Conservation (phyloP, 805 yeast genomes). For the Kurtzmaniella fragi region DNA sequence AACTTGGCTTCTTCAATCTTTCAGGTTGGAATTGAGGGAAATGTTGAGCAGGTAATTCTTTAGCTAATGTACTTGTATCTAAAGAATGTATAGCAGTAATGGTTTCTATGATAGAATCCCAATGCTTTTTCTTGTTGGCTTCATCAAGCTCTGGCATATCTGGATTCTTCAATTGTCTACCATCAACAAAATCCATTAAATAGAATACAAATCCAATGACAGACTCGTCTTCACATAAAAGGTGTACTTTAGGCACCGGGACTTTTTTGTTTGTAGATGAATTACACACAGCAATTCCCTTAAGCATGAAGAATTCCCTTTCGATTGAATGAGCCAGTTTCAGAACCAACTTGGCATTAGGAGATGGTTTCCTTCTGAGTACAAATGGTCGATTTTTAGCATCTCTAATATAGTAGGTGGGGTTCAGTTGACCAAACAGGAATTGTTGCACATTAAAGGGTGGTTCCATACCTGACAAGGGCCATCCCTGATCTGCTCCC, state of each 20-base stretch:
- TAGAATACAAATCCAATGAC: conserved; percentile 54
- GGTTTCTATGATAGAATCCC: conserved; percentile 47
- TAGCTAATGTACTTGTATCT: conserved; percentile 37
- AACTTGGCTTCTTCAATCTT: conserved; percentile 7
- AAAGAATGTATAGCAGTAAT: conserved; percentile 46
- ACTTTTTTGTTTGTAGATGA: conserved; percentile 19
- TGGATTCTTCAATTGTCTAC: conserved; percentile 53
- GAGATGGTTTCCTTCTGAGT: conserved; percentile 52
- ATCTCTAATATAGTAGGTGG: conserved; percentile 50
- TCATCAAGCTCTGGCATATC: conserved; percentile 33
- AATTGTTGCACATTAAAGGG: conserved; percentile 46
- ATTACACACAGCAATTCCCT: conserved; percentile 25
- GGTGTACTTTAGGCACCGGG: conserved; percentile 50
- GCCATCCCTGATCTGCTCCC: conserved; percentile 14
- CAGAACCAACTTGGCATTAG: conserved; percentile 45
- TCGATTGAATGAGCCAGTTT: conserved; percentile 61
- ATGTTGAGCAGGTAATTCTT: conserved; percentile 39
- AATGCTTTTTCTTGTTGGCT: conserved; percentile 23
- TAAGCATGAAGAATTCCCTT: conserved; percentile 50
- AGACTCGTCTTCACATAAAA: conserved; percentile 53
- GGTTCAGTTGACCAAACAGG: conserved; percentile 60
- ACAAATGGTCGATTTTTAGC: conserved; percentile 37
- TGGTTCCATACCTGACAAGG: conserved; percentile 11
- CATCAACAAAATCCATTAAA: conserved; percentile 55
- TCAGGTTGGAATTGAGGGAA: conserved; percentile 38